Base-by-base conservation (phyloP, 371 early-diverging fungal species). In the Batrachochytrium dendrobatidis region DNA sequence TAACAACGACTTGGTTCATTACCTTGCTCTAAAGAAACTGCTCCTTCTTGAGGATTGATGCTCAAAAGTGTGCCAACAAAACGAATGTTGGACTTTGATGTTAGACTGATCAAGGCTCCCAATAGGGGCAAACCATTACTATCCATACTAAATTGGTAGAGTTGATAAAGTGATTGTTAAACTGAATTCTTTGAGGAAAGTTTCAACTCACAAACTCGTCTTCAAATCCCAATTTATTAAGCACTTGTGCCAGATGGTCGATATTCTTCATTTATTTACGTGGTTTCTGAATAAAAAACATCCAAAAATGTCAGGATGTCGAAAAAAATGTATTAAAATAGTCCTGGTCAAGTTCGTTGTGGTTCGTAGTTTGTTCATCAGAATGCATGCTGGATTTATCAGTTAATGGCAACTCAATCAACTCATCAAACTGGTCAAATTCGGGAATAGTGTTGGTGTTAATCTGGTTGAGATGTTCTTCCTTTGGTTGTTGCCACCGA, bases 21-120 rank as follows among this genome's bases (percentile, higher is more conserved):
- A 87, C 89, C 89, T 73, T 94, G 83, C 59, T 86, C 85, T 44
- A 96, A 84, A n/a, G 94, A 82, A 51, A 96, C 90, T 10, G 94
- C 89, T 24, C 90, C 86, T 59, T 90, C 89, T n/a, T 79, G 70
- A 51, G 88, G 86, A 77, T 94, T 88, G 65, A 96, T 88, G 50
- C 83, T 83, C 66, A 87, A 86, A 44, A 96, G 83, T 45, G 82
- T 85, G 46, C 95, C 97, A 46, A 89, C 88, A 72, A 93, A 96
- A 61, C 94, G 88, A 71, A 94, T 89, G 63, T 90, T 88, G 58
- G 89, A 87, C 63, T 89, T 86, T 61, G 91, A 90, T 61, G 94
- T 91, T 59, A 95, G 81, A 72, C 63, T 76, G 72, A 91, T 89
- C 66, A n/a, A n/a, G n/a, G n/a, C n/a, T n/a, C n/a, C n/a, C n/a